A percentile compares a stretch with the other conserved stretches of the same genome.
Evolutionary conservation across 139 green algal genomes (phyloP).

Genomic region (Prasinococcaceae sp.): DNA sequence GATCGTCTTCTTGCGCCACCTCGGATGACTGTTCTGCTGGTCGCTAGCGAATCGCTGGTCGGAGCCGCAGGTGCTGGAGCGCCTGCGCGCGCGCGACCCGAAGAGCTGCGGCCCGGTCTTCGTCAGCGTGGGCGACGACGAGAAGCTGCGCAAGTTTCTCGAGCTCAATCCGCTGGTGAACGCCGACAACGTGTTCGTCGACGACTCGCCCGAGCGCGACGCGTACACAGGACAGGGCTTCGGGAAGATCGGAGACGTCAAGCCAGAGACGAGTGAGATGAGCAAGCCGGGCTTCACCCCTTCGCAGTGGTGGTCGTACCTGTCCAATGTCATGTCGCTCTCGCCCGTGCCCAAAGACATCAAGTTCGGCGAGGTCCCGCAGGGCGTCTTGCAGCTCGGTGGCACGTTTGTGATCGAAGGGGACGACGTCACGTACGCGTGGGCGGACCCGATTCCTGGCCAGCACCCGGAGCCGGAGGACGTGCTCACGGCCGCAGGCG

Average conservation of each 20-base stretch:
- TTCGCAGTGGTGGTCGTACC: slow-evolving; percentile 12
- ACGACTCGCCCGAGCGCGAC: slow-evolving; percentile 9
- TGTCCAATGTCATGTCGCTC: slow-evolving; percentile 12
- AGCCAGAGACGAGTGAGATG: slow-evolving; percentile 4
- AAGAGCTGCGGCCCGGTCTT: neutral
- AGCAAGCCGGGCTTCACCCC: slow-evolving; percentile 2
- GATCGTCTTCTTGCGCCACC: slow-evolving; percentile 3
- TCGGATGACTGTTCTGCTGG: slow-evolving; percentile 25
- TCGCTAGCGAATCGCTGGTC: slow-evolving; percentile 9
- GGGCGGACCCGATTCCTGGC: slow-evolving; percentile 2
- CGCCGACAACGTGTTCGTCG: slow-evolving; percentile 5
- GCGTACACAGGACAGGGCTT: slow-evolving; percentile 12
- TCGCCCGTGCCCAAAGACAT: slow-evolving; percentile 9
- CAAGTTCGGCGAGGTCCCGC: neutral
- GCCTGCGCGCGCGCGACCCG: no score
- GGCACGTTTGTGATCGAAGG: slow-evolving; percentile 17
- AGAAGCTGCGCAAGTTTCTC: slow-evolving; percentile 22
- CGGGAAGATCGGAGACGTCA: slow-evolving; percentile 3
- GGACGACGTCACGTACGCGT: slow-evolving; percentile 9
- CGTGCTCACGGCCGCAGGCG: no score
- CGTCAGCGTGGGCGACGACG: slow-evolving; percentile 9
- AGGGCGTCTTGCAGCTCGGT: slow-evolving; percentile 15
- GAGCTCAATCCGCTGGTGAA: slow-evolving; percentile 11
- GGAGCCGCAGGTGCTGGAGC: neutral
- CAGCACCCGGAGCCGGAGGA: slow-evolving; percentile 2